Evolutionary conservation across 2,329 filamentous ascomycete species (phyloP).

Genomic region (Sporothrix inflata): DNA sequence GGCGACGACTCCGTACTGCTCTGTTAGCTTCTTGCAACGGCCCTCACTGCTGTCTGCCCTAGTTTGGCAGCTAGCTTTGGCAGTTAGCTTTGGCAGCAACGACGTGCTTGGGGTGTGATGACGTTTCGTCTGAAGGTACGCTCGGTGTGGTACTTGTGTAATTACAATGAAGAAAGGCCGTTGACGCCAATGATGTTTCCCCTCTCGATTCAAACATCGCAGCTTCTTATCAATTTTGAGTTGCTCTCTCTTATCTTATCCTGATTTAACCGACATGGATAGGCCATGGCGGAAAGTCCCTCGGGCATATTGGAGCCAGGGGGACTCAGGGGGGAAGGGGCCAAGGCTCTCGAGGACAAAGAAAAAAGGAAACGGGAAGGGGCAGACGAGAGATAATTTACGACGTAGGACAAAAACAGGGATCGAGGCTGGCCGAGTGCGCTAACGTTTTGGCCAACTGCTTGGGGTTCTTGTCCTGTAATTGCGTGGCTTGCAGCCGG

Average conservation of each 20-base stretch:
- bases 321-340: not conserved
- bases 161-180: no score
- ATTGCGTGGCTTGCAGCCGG: conserved; percentile 9
- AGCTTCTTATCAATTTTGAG: not conserved
- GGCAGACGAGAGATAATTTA: conserved; percentile 1
- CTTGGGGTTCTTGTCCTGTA: not conserved
- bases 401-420: not conserved
- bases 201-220: no score
- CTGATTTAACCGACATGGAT: no score
- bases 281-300: no score
- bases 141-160: no score
- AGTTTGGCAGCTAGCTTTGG: conserved; percentile 15
- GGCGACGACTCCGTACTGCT: not conserved
- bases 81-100: conserved; percentile 8
- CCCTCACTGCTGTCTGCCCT: no score
- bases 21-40: not conserved
- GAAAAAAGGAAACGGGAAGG: not conserved
- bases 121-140: conserved; percentile 1
- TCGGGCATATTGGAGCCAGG: no score
- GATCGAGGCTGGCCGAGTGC: not conserved
- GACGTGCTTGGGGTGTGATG: not conserved
- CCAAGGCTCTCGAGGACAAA: not conserved
- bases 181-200: no score
- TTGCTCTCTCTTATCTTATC: no score
- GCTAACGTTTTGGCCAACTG: not conserved